Evolutionary conservation across 2,329 filamentous ascomycete species (phyloP), one percentile per base, ranked within the genome.

Genomic region (Alternaria gaisen): DNA sequence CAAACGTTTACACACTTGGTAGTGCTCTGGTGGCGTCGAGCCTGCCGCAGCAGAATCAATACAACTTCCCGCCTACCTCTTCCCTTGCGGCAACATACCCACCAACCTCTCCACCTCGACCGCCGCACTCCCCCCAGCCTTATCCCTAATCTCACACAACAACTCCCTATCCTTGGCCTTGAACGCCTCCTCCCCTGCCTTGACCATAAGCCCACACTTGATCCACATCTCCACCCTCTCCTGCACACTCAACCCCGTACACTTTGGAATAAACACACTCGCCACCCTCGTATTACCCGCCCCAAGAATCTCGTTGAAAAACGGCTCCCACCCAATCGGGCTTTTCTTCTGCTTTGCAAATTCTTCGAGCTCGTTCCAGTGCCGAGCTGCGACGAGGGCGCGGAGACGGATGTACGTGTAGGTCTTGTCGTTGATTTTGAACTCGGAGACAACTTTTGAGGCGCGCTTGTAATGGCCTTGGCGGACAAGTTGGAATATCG

Each of bases 311-410:
- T 96, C 90, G 74, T 95, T 96, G 83, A 92, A 97, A 80, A 97
- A 99, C 0, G 94, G 93, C 89, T 97, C 93, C 95, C 95, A 99
- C 11, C 94, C 94, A 75, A 99, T 98, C 0, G 94, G 92, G 60
- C 91, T 95, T 79, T 94, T 97, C 74, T 91, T 86, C 40, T 79
- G 87, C 73, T 90, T 91, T 36, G 88, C 87, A 69, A 93, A 87
- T 69, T 97, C 94, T 77, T 98, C 94, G 59, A 99, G 86, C 77
- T 97, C 94, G 53, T 87, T 89, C 93, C 94, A 99, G 74, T 97
- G 92, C 56, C 95, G 87, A 76, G 93, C 93, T 16, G 92, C 91
- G 3, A 99, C 93, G 52, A 98, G 85, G 0, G 94, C 95, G 70
- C 94, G 88, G 28, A 99, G 84, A 64, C 93, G 90, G 60, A 87